Conservation (phyloP, 208 protist genomes). For the Wallacemonas rigidus region DNA sequence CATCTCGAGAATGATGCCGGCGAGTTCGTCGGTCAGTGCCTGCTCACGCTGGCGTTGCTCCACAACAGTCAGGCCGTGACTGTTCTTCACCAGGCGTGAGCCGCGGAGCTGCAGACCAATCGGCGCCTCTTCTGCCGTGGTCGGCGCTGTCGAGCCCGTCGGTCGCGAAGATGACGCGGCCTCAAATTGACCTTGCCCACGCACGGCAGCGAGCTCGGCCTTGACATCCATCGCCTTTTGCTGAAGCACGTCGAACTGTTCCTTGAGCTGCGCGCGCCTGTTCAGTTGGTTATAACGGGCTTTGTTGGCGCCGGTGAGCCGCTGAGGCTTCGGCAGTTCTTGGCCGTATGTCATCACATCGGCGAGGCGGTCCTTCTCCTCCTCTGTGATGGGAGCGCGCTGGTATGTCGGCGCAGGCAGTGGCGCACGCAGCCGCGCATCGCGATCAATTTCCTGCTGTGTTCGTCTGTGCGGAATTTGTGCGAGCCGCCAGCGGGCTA, state of each 20-base stretch:
- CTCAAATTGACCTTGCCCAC: conserved; percentile 8
- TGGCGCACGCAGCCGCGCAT: conserved; percentile 33
- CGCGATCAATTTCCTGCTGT: conserved; percentile 51
- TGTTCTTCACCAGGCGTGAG: conserved; percentile 18
- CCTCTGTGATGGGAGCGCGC: conserved; percentile 56
- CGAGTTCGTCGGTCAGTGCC: conserved; percentile 51
- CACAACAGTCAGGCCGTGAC: conserved; percentile 32
- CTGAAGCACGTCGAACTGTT: conserved; percentile 61
- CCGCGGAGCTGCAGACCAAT: conserved; percentile 13
- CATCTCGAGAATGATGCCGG: conserved; percentile 64
- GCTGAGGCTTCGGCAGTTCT: conserved; percentile 54
- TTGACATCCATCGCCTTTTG: conserved; percentile 44
- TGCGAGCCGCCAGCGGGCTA: conserved; percentile 58
- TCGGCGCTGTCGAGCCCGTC: conserved; percentile 1
- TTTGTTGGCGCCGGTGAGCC: conserved; percentile 70
- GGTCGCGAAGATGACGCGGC: neutral
- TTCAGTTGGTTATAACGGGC: conserved; percentile 55
- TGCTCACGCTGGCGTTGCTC: conserved; percentile 53
- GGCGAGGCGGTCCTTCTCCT: conserved; percentile 82
- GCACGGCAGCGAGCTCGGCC: conserved; percentile 54
- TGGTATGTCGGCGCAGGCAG: conserved; percentile 34
- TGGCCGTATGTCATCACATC: conserved; percentile 82
- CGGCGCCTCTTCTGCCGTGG: neutral
- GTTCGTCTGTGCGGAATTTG: conserved; percentile 73
- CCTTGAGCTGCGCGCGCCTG: conserved; percentile 51